A percentile compares a stretch with the other conserved stretches of the same genome.
Conservation (phyloP, 2,329 filamentous ascomycete genomes). For the Alternaria angustiovoidea region DNA sequence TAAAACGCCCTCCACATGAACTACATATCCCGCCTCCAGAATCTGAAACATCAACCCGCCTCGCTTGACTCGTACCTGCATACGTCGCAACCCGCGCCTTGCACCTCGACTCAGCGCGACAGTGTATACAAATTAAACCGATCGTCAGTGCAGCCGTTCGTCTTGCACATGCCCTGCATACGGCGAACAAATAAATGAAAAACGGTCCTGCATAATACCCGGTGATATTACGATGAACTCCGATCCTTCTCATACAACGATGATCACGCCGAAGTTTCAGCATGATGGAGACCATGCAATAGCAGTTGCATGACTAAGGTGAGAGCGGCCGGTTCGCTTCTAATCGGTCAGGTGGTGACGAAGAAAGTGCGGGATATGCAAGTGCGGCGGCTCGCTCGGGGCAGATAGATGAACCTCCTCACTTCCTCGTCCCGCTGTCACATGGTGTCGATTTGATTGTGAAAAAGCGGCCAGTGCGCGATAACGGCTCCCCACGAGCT, state of each 20-base stretch:
- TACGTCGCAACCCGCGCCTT: neutral
- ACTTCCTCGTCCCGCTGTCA: conserved; percentile 4
- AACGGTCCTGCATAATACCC: neutral
- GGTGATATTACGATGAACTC: neutral
- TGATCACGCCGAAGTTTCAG: neutral
- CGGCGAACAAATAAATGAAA: neutral
- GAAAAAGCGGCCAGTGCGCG: neutral
- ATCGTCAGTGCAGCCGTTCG: neutral
- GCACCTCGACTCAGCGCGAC: neutral
- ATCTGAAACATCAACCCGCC: conserved; percentile 4
- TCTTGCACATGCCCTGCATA: neutral
- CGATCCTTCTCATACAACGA: neutral
- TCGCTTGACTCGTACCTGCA: conserved; percentile 10
- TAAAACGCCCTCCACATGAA: neutral
- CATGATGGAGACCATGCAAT: neutral
- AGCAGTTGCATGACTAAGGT: neutral
- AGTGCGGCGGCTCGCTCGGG: conserved; percentile 4
- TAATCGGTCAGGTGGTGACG: neutral
- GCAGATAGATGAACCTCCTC: conserved; percentile 1
- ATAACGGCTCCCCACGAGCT: conserved; percentile 3
- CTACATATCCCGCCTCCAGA: neutral
- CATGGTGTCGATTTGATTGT: neutral
- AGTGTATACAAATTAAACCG: neutral
- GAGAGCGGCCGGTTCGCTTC: neutral
- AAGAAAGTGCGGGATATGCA: neutral